These are phyloP conservation scores for Tuber microsphaerosporum DNA, from an alignment of 495 filamentous ascomycete genomes.

Conservation along the genomic window DNA sequence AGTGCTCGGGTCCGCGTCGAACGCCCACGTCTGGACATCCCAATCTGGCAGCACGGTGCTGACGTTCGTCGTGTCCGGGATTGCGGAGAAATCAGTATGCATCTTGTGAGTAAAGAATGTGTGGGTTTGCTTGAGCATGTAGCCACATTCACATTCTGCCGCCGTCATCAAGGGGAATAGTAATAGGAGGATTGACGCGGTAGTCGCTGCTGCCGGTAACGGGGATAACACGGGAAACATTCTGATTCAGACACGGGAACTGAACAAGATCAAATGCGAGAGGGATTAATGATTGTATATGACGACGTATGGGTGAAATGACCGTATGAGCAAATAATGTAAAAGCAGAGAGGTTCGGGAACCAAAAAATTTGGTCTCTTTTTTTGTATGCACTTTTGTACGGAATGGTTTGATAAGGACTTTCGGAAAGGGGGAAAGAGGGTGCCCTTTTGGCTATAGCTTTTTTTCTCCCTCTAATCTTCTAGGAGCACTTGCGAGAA, in stretches of 20 bases:
- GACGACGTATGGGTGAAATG: neutral
- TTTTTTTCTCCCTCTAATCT: neutral
- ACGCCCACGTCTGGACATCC: slow-evolving; percentile 31
- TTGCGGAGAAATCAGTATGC: slow-evolving; percentile 27
- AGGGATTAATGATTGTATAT: neutral
- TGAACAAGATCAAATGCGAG: neutral
- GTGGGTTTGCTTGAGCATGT: slow-evolving; percentile 27
- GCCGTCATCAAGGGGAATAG: slow-evolving; percentile 5
- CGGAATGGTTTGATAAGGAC: neutral
- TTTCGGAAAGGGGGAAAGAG: neutral
- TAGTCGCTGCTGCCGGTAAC: neutral
- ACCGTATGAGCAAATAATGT: neutral
- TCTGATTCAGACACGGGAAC: neutral
- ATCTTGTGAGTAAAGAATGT: slow-evolving; percentile 33
- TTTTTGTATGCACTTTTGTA: neutral
- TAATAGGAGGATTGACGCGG: slow-evolving; percentile 6
- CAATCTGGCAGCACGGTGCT: slow-evolving; percentile 27
- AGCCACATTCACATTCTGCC: slow-evolving; percentile 38
- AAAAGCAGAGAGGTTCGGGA: neutral
- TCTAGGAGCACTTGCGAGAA: neutral
- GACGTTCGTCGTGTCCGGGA: slow-evolving; percentile 22
- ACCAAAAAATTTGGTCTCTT: neutral
- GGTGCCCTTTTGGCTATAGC: neutral
- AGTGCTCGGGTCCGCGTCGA: slow-evolving; percentile 9
- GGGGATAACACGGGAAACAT: neutral